Evolutionary conservation across 768 basidiomycete genomes (phyloP), one percentile per base, ranked within the genome.

Genomic region (Cystobasidium onofrii): DNA sequence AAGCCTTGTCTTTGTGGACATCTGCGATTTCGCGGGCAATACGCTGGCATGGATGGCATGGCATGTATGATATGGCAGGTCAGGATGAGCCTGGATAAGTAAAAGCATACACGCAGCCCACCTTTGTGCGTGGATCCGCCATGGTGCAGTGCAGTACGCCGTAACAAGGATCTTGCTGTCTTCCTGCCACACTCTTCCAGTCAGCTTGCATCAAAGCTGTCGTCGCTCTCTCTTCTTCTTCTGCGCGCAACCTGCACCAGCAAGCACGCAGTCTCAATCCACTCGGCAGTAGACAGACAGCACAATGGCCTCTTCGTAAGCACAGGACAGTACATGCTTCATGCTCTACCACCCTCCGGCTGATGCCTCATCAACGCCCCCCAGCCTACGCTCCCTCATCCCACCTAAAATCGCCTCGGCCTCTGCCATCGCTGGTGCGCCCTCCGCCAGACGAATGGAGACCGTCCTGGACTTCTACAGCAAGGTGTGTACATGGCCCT

Each of bases 381-480:
- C 13, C 70, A 74, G 78, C 41, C 88, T 97, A 77, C 86, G 86
- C 75, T 87, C 88, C 69, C 86, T 96, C 73, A 87, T 96, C 78
- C 94, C 94, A 46, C 94, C 94, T 64, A 97, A 97, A 85, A 89
- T 97, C 80, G 93, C 94, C 71, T 90, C 92, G 12, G 92, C 93
- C 0, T 86, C 87, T 64, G 88, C 91, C 77, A 88, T 96, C 74
- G 74, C 75, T 13, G 82, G 82, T 31, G 87, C 90, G 65, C 90
- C 88, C 70, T 87, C 89, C 67, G 91, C 91, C 54, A 87, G 87
- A 54, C 87, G 90, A 75, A 89, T 95, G 66, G 84, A 86, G 73
- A 88, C 88, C 36, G 89, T 97, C 80, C 92, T 96, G 76, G 88
- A 91, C 77, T 97, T 96, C 83, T 98, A 98, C 85, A 92, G 90